phyloP scores from a whole-genome alignment of 106 monocot species.

The Chionographis japonica region DNA sequence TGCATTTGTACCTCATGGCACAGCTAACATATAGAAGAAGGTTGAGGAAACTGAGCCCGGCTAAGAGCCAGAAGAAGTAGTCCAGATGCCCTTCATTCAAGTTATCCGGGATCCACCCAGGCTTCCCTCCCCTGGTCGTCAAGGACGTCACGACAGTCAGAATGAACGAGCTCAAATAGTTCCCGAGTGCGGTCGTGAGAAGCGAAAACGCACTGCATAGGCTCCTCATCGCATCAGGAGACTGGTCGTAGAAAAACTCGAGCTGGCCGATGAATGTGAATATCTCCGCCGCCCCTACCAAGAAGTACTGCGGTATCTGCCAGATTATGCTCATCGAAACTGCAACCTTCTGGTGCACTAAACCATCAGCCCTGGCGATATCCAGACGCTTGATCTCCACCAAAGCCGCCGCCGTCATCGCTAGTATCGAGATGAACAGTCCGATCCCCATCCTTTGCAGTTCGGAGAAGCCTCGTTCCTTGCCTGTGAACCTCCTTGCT shows the following conservation, averaged over 20 bases:
- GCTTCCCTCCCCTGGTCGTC: constrained; percentile 15
- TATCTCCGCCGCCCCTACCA: constrained; percentile 19
- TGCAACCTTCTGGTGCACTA: constrained; percentile 13
- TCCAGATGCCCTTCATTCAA: constrained; percentile 18
- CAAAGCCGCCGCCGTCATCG: constrained; percentile 12
- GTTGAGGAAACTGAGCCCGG: constrained; percentile 11
- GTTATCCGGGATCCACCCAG: constrained; percentile 24
- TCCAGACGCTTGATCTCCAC: constrained; percentile 19
- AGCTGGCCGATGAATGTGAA: constrained; percentile 17
- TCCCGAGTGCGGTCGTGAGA: constrained; percentile 17
- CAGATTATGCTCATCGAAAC: constrained; percentile 17
- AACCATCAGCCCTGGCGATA: constrained; percentile 8
- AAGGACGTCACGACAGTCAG: constrained; percentile 9
- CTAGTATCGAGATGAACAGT: constrained; percentile 6
- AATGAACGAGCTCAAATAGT: constrained; percentile 13
- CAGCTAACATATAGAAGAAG: constrained; percentile 7
- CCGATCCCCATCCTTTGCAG: constrained; percentile 20
- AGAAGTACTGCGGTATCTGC: constrained; percentile 23
- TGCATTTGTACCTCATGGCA: constrained; percentile 14
- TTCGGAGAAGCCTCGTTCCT: constrained; percentile 19
- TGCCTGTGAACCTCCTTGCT: constrained; percentile 19
- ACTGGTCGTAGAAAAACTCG: constrained; percentile 23
- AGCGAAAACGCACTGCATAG: constrained; percentile 13
- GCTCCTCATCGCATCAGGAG: constrained; percentile 22
- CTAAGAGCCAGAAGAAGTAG: constrained; percentile 21